Evolutionary conservation across 108 stramenopile genomes (phyloP).

Genomic region (Schizochytrium sp.): DNA sequence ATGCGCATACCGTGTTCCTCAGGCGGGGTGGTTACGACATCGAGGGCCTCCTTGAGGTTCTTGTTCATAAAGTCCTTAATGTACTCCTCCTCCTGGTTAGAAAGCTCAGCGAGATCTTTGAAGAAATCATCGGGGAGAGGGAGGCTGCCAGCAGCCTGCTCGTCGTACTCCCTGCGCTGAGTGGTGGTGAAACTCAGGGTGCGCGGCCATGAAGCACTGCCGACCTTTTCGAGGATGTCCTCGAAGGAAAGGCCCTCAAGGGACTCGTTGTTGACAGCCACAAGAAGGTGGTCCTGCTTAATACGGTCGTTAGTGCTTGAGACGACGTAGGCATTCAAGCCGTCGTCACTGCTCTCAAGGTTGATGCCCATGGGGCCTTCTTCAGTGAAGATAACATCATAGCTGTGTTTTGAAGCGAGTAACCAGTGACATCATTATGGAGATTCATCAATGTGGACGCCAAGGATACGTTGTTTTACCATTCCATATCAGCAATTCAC

Average conservation of each 20-base stretch:
- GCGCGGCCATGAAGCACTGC: constrained; percentile 39
- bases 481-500: too few species aligned
- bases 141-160: neutral
- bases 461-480: too few species aligned
- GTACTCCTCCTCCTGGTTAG: constrained; percentile 48
- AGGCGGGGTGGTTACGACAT: constrained; percentile 18
- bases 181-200: constrained; percentile 53
- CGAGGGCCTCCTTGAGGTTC: constrained; percentile 56
- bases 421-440: too few species aligned
- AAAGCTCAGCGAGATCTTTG: constrained; percentile 42
- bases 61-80: constrained; percentile 49
- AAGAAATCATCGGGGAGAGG: constrained; percentile 55
- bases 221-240: constrained; percentile 52
- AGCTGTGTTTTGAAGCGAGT: constrained; percentile 18
- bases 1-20: constrained; percentile 49
- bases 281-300: constrained; percentile 21
- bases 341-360: constrained; percentile 59
- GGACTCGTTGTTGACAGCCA: constrained; percentile 41
- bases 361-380: constrained; percentile 60
- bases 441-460: too few species aligned
- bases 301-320: constrained; percentile 46
- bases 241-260: constrained; percentile 58
- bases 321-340: constrained; percentile 45
- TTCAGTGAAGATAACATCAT: constrained; percentile 34
- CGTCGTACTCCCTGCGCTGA: neutral